Evolutionary conservation across 352 stramenopile species (phyloP).

Genomic region (Phytopythium delawarense): DNA sequence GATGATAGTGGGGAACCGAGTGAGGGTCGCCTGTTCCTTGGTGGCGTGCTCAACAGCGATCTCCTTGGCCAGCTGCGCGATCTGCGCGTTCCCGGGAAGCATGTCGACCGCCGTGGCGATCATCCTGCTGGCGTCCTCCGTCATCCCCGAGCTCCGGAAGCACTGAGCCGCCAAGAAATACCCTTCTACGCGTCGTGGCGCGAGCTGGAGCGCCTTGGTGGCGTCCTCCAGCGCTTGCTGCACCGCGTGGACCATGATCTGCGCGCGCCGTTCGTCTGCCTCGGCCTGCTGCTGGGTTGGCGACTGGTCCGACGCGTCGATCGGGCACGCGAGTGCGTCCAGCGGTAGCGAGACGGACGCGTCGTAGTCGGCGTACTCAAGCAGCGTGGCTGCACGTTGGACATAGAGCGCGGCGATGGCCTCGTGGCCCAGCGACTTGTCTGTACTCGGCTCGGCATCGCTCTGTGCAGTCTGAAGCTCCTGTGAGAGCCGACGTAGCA

Average conservation of each 20-base stretch:
- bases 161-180: conserved; percentile 8
- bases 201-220: conserved; percentile 14
- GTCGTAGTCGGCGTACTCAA: conserved; percentile 40
- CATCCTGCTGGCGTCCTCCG: not conserved
- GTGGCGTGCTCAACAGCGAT: conserved; percentile 1
- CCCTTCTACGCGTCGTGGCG: not conserved
- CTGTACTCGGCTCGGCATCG: not conserved
- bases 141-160: conserved; percentile 1
- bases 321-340: conserved; percentile 12
- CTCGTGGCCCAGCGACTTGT: conserved; percentile 4
- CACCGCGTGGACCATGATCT: conserved; percentile 25
- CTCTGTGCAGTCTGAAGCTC: not conserved
- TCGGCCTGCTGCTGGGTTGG: conserved; percentile 7
- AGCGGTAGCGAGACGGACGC: conserved; percentile 20
- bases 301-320: conserved; percentile 15
- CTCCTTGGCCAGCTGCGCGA: conserved; percentile 6
- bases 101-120: not conserved
- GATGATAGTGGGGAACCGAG: not conserved
- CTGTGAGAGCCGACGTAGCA: conserved; percentile 3
- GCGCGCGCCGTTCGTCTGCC: not conserved
- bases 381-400: conserved; percentile 27
- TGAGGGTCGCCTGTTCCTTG: not conserved
- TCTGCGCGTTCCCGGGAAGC: not conserved
- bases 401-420: conserved; percentile 27
- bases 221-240: conserved; percentile 42